Conservation (phyloP, 305 asterid species). For the Ajuga reptans region DNA sequence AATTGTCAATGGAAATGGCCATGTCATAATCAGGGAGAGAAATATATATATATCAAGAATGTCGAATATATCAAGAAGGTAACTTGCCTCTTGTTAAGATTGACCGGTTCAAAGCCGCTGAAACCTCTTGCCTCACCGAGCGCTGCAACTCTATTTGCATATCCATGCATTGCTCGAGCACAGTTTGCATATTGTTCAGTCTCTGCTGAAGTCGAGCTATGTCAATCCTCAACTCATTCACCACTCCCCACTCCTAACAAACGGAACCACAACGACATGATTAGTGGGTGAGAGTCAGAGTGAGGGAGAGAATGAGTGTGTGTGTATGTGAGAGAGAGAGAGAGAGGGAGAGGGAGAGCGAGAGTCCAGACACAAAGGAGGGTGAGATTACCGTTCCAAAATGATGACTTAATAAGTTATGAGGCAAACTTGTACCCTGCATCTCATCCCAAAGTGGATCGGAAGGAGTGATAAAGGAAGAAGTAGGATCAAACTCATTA, state of each 20-base stretch:
- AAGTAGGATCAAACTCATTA: slow-evolving; percentile 23
- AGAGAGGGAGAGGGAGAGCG: too few species aligned
- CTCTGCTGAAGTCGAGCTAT: slow-evolving; percentile 74
- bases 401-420: slow-evolving; percentile 32
- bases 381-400: slow-evolving; percentile 44
- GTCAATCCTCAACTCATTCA: slow-evolving; percentile 66
- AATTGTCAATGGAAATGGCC: not conserved
- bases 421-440: slow-evolving; percentile 39
- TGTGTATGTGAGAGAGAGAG: too few species aligned
- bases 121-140: slow-evolving; percentile 72
- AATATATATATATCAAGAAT: not conserved
- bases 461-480: slow-evolving; percentile 14
- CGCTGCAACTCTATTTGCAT: slow-evolving; percentile 90
- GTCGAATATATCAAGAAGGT: not conserved
- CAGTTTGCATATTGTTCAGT: slow-evolving; percentile 69
- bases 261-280: not conserved
- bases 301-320: not conserved
- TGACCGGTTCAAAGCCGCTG: slow-evolving; percentile 73
- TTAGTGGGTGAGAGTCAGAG: not conserved
- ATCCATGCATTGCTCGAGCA: slow-evolving; percentile 90
- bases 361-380: not conserved
- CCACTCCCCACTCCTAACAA: slow-evolving; percentile 70
- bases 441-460: slow-evolving; percentile 50
- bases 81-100: slow-evolving; percentile 27
- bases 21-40: not conserved